These are phyloP conservation scores for Hyaloscypha bicolor DNA, from an alignment of 495 filamentous ascomycete species.

Conservation along the genomic window DNA sequence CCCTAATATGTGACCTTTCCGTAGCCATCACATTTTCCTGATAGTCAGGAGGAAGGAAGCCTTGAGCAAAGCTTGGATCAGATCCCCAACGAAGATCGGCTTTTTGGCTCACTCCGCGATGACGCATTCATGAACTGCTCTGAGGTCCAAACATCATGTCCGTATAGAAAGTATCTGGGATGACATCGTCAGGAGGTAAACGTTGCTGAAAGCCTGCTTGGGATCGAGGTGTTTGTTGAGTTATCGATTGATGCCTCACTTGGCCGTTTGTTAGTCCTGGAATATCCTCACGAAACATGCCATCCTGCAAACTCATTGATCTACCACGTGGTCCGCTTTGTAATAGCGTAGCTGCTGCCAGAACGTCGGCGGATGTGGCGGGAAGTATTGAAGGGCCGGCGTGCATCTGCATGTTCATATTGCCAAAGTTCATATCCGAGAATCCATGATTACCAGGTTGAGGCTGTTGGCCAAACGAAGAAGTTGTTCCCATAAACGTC, in stretches of 20 bases:
- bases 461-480: slow-evolving; percentile 58
- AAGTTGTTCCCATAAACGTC: slow-evolving; percentile 61
- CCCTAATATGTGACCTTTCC: slow-evolving; percentile 51
- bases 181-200: slow-evolving; percentile 10
- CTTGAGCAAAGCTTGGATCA: slow-evolving; percentile 62
- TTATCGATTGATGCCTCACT: slow-evolving; percentile 25
- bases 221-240: slow-evolving; percentile 12
- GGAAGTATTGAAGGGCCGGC: slow-evolving; percentile 31
- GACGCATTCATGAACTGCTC: slow-evolving; percentile 5
- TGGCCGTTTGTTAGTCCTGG: slow-evolving; percentile 20
- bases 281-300: slow-evolving; percentile 19
- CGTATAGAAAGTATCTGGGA: slow-evolving; percentile 35
- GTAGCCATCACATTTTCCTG: slow-evolving; percentile 59
- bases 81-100: slow-evolving; percentile 64
- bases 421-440: slow-evolving; percentile 24
- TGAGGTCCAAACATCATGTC: slow-evolving; percentile 43
- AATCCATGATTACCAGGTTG: slow-evolving; percentile 16
- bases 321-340: slow-evolving; percentile 33
- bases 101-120: slow-evolving; percentile 26
- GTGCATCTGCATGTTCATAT: slow-evolving; percentile 25
- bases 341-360: slow-evolving; percentile 43
- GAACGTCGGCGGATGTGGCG: slow-evolving; percentile 44
- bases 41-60: slow-evolving; percentile 55
- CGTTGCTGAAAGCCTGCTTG: slow-evolving; percentile 12
- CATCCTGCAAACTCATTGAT: slow-evolving; percentile 23